These are phyloP conservation scores for Aspergillus fumigatus DNA, from an alignment of 2,329 filamentous ascomycete genomes.

Conservation along the genomic window DNA sequence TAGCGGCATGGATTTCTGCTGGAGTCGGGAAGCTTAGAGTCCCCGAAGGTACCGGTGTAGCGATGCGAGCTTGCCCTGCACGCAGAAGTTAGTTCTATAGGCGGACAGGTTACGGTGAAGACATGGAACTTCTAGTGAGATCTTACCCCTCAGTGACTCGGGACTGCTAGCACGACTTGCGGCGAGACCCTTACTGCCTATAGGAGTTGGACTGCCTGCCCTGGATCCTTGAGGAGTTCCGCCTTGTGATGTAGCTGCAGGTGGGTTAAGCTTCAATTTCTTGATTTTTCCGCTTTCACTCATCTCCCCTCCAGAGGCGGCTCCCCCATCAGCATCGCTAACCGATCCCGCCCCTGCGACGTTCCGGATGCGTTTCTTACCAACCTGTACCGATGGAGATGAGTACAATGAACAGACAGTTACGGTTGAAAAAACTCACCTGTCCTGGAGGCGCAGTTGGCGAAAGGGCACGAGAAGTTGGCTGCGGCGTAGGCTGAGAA, in stretches of 20 bases:
- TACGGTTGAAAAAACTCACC: constrained; percentile 18
- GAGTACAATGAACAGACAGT: not conserved
- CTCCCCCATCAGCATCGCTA: constrained; percentile 54
- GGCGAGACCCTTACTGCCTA: constrained; percentile 21
- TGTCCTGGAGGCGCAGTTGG: constrained; percentile 57
- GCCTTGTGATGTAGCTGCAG: constrained; percentile 31
- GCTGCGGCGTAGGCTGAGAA: constrained; percentile 29
- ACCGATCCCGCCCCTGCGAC: constrained; percentile 42
- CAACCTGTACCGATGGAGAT: constrained; percentile 31
- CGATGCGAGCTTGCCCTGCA: constrained; percentile 24
- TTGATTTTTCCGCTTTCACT: constrained; percentile 42
- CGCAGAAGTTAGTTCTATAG: not conserved
- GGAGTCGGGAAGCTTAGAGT: constrained; percentile 39
- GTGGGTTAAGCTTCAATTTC: constrained; percentile 47
- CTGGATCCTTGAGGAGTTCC: constrained; percentile 47
- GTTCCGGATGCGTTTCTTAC: constrained; percentile 48
- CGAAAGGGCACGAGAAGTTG: constrained; percentile 56
- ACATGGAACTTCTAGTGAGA: not conserved
- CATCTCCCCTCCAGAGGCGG: constrained; percentile 43
- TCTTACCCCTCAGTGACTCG: constrained; percentile 28
- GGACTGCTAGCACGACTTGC: constrained; percentile 41
- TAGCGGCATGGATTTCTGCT: constrained; percentile 44
- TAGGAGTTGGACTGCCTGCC: constrained; percentile 42
- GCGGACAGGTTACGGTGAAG: not conserved
- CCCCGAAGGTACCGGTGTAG: constrained; percentile 26